A percentile compares a stretch with the other conserved stretches of the same genome.
Conservation (phyloP, 2,329 filamentous ascomycete genomes). For the Penicillium psychrosexuale region DNA sequence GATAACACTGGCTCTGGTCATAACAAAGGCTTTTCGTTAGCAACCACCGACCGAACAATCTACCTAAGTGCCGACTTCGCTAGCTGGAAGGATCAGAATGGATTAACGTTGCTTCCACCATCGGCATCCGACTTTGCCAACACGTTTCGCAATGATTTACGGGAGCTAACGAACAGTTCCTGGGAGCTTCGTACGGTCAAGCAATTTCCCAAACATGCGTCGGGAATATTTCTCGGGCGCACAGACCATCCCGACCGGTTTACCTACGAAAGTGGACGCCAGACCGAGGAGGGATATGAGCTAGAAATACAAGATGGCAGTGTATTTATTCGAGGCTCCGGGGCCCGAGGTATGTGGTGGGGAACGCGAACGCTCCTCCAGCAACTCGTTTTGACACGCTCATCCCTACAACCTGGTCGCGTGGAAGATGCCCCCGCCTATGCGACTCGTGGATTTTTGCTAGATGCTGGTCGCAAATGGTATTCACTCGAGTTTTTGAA, state of each 20-base stretch:
- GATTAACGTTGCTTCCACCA: constrained; percentile 53
- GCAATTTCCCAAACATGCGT: constrained; percentile 28
- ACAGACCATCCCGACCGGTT: constrained; percentile 25
- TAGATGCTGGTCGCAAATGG: constrained; percentile 57
- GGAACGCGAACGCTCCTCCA: constrained; percentile 56
- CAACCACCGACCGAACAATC: constrained; percentile 12
- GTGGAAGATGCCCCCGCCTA: constrained; percentile 53
- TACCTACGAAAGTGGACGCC: constrained; percentile 48
- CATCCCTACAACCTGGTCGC: constrained; percentile 42
- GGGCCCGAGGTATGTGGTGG: constrained; percentile 58
- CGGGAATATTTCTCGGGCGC: constrained; percentile 46
- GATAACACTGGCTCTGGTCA: constrained; percentile 27
- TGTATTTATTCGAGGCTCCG: constrained; percentile 52
- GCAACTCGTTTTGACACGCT: constrained; percentile 43
- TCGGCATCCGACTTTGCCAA: constrained; percentile 50
- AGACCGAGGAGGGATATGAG: constrained; percentile 52
- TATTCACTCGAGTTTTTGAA: constrained; percentile 55
- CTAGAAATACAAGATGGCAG: constrained; percentile 37
- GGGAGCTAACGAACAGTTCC: constrained; percentile 38
- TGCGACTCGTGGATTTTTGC: constrained; percentile 49
- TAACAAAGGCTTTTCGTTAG: constrained; percentile 19
- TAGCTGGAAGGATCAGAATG: constrained; percentile 41
- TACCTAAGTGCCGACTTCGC: constrained; percentile 46
- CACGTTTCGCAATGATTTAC: constrained; percentile 48
- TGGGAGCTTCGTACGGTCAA: constrained; percentile 45